Conservation (phyloP, 495 filamentous ascomycete species). For the Hyaloscypha hepaticicola region DNA sequence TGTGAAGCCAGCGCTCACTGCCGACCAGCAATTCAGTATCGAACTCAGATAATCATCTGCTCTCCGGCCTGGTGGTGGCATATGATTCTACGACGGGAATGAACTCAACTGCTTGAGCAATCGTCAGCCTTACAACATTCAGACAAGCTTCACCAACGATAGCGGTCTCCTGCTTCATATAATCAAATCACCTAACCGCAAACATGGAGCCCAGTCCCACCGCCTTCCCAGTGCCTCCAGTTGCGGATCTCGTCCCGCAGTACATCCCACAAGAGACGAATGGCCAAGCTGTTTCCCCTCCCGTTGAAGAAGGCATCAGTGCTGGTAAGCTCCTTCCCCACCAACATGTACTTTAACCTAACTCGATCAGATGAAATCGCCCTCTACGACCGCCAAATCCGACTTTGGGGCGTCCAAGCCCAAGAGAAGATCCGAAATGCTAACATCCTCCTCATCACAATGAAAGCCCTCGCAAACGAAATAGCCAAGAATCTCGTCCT, state of each 20-base stretch:
- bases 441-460: slow-evolving; percentile 84
- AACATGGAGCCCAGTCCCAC: background rate
- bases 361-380: slow-evolving; percentile 80
- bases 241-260: background rate
- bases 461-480: slow-evolving; percentile 90
- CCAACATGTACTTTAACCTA: background rate
- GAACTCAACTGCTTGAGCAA: background rate
- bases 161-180: background rate
- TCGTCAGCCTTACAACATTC: background rate
- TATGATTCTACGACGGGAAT: background rate
- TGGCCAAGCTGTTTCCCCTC: background rate
- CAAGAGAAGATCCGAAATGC: slow-evolving; percentile 87
- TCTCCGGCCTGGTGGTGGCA: background rate
- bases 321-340: slow-evolving; percentile 19
- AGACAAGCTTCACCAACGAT: too few species aligned
- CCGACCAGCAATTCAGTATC: background rate
- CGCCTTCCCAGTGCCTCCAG: background rate
- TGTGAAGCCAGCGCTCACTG: background rate
- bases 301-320: slow-evolving; percentile 27
- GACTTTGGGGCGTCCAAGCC: slow-evolving; percentile 96
- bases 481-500: slow-evolving; percentile 97
- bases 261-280: slow-evolving; percentile 3
- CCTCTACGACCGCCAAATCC: slow-evolving; percentile 95
- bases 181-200: background rate
- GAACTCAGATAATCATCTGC: background rate